A percentile compares a stretch with the other conserved stretches of the same genome.
Evolutionary conservation across 495 filamentous ascomycete species (phyloP).

Genomic region (Viridothelium virens): DNA sequence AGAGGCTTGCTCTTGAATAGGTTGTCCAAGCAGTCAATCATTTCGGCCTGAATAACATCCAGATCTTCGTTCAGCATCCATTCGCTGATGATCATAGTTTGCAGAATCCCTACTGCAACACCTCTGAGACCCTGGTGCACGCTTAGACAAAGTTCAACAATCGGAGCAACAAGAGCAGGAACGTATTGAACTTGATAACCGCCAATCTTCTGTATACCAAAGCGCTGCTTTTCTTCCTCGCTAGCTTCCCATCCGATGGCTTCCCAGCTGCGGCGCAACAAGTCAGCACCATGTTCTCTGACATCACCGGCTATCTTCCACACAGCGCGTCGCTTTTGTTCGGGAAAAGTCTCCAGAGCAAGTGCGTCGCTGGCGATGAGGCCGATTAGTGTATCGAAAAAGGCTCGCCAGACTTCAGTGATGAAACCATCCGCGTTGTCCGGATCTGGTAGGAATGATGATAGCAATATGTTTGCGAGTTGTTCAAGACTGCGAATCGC

Average conservation of each 20-base stretch:
- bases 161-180: constrained; percentile 78
- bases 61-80: constrained; percentile 96
- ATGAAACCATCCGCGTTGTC: constrained; percentile 91
- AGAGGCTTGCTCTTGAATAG: constrained; percentile 83
- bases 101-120: constrained; percentile 85
- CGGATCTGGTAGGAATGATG: constrained; percentile 71
- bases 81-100: constrained; percentile 97
- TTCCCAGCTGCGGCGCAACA: constrained; percentile 82
- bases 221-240: constrained; percentile 62
- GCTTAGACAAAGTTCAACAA: constrained; percentile 89
- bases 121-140: constrained; percentile 85
- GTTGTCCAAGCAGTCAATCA: constrained; percentile 90
- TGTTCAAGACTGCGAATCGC: constrained; percentile 83
- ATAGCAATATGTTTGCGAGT: constrained; percentile 64
- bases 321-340: constrained; percentile 89
- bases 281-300: constrained; percentile 77
- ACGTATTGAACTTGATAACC: constrained; percentile 99
- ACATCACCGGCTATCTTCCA: constrained; percentile 99
- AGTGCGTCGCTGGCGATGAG: constrained; percentile 82
- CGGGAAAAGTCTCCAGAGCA: constrained; percentile 91
- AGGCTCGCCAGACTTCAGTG: constrained; percentile 86
- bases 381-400: constrained; percentile 81
- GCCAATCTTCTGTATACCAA: constrained; percentile 75
- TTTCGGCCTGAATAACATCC: constrained; percentile 85
- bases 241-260: constrained; percentile 95